These are phyloP conservation scores for Blastobotrys persicus DNA, from an alignment of 1,139 yeast species.

Conservation along the genomic window DNA sequence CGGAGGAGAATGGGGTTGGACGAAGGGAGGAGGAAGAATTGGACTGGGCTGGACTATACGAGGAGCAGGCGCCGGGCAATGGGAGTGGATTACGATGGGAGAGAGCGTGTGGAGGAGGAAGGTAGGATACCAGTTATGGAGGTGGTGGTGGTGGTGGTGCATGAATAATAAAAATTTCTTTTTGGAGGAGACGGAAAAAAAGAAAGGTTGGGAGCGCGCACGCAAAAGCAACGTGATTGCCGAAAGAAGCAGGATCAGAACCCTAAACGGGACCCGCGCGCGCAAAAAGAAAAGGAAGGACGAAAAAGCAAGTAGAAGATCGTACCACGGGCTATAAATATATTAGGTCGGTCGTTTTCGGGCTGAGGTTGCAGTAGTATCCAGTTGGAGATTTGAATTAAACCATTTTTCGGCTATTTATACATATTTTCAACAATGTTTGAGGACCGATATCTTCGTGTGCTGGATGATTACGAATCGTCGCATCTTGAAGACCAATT, in stretches of 20 bases:
- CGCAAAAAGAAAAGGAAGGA: background rate
- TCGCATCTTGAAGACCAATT: slow-evolving; percentile 6
- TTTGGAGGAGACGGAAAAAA: background rate
- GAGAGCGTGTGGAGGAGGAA: too few species aligned
- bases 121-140: too few species aligned
- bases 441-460: slow-evolving; percentile 5
- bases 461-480: slow-evolving; percentile 5
- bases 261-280: slow-evolving; percentile 8
- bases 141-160: background rate
- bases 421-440: background rate
- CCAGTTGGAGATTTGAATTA: background rate
- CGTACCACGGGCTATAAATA: slow-evolving; percentile 8
- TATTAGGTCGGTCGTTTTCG: slow-evolving; percentile 3
- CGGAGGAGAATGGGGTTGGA: too few species aligned
- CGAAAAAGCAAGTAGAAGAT: slow-evolving; percentile 5
- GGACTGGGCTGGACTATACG: too few species aligned
- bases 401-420: background rate
- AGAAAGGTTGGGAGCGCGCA: background rate
- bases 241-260: slow-evolving; percentile 5
- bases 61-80: too few species aligned
- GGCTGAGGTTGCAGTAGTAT: background rate
- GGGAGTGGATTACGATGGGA: too few species aligned
- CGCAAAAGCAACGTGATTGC: slow-evolving; percentile 3
- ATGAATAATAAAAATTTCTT: background rate
- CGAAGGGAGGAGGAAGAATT: too few species aligned